phyloP scores from a whole-genome alignment of 129 eudicot species.

The Ambrosia trifida region DNA sequence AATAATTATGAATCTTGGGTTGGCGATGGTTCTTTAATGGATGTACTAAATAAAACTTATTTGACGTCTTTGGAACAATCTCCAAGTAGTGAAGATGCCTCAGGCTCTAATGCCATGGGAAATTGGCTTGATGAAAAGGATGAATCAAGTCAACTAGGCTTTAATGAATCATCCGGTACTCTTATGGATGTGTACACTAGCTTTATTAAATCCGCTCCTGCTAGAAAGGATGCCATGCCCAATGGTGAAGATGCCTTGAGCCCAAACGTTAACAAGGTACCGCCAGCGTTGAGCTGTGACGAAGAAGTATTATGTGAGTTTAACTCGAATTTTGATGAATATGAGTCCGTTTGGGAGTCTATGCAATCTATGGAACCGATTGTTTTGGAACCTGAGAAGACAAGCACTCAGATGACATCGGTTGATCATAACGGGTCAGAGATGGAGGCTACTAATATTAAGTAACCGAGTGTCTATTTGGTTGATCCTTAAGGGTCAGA shows the following conservation, averaged over 20 bases:
- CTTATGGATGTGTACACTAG: conserved; percentile 12
- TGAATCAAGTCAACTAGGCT: not conserved
- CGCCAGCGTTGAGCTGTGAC: conserved; percentile 17
- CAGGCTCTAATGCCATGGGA: not conserved
- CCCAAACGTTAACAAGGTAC: not conserved
- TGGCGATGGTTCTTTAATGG: conserved; percentile 19
- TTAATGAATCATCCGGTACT: too few species aligned
- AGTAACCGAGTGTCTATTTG: conserved; percentile 41
- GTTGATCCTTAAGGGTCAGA: too few species aligned
- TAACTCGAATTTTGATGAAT: conserved; percentile 20
- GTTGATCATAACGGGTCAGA: conserved; percentile 5
- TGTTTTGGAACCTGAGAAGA: conserved; percentile 8
- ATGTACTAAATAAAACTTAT: not conserved
- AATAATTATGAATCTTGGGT: not conserved
- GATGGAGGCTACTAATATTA: conserved; percentile 21
- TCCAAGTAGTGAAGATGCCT: conserved; percentile 1
- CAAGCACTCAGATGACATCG: conserved; percentile 6
- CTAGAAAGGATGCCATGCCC: conserved; percentile 1
- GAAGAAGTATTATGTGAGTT: conserved; percentile 30
- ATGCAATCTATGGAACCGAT: conserved; percentile 1
- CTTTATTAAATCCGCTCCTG: not conserved
- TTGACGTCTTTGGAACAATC: conserved; percentile 31
- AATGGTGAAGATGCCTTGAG: not conserved
- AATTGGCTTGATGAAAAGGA: conserved; percentile 10
- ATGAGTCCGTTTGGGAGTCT: not conserved